phyloP scores from a whole-genome alignment of 768 basidiomycete species.

The Russula compacta region DNA sequence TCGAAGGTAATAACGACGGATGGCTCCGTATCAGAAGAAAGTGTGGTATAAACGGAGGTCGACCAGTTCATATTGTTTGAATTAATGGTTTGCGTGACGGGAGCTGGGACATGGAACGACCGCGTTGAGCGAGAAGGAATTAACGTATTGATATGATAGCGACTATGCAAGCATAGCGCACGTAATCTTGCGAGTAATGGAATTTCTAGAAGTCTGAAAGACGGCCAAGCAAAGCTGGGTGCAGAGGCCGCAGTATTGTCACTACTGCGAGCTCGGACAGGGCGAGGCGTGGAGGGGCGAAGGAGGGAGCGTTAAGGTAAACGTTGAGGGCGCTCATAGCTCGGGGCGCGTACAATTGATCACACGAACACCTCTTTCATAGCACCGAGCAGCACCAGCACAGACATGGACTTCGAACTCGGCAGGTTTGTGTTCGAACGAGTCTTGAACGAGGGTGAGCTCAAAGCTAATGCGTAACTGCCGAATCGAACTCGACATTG shows the following conservation, averaged over 20 bases:
- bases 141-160: slow-evolving; percentile 4
- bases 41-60: slow-evolving; percentile 45
- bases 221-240: background rate
- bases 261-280: background rate
- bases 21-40: slow-evolving; percentile 74
- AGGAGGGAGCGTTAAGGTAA: too few relatives aligned
- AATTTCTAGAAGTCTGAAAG: slow-evolving; percentile 6
- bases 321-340: background rate
- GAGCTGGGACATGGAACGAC: background rate
- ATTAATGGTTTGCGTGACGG: background rate
- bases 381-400: background rate
- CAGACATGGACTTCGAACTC: slow-evolving; percentile 10
- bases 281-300: background rate
- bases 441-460: slow-evolving; percentile 16
- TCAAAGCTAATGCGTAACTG: slow-evolving; percentile 20
- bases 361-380: too few relatives aligned
- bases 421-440: slow-evolving; percentile 12
- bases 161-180: slow-evolving; percentile 22
- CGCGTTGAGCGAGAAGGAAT: background rate
- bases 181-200: slow-evolving; percentile 13
- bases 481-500: background rate
- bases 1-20: slow-evolving; percentile 69
- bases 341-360: too few relatives aligned
- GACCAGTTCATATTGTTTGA: slow-evolving; percentile 46
- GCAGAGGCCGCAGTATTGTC: background rate